A percentile compares a stretch with the other conserved stretches of the same genome.
phyloP scores from a whole-genome alignment of 192 early-diverging fungal species.

The Coemansia sp. region DNA sequence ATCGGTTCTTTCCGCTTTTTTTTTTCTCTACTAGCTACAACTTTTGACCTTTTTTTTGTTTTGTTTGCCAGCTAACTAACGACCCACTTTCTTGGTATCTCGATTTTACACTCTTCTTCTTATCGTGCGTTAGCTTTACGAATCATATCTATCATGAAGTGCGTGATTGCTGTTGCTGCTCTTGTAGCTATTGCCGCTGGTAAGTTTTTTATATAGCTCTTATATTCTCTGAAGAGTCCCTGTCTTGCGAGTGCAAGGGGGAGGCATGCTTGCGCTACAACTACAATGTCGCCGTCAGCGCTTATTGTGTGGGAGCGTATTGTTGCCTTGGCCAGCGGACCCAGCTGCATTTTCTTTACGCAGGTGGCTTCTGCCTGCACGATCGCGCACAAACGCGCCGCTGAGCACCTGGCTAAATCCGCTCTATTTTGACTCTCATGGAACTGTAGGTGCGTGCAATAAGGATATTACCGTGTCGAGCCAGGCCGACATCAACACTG shows the following conservation, averaged over 20 bases:
- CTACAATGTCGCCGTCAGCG: neutral
- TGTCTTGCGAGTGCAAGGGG: neutral
- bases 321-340: neutral
- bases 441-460: slow-evolving; percentile 42
- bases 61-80: neutral
- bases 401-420: neutral
- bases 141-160: slow-evolving; percentile 38
- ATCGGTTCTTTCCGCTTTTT: neutral
- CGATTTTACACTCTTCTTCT: neutral
- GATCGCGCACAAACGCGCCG: neutral
- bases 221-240: neutral
- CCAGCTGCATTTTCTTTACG: neutral
- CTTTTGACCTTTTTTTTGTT: neutral
- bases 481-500: slow-evolving; percentile 44
- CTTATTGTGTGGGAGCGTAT: neutral
- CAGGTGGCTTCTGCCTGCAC: neutral
- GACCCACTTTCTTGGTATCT: neutral
- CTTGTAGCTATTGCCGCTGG: slow-evolving; percentile 44
- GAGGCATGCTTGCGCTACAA: neutral
- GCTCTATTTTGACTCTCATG: neutral
- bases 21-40: slow-evolving; percentile 3
- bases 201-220: slow-evolving; percentile 18
- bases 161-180: slow-evolving; percentile 38
- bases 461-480: slow-evolving; percentile 41
- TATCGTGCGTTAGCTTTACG: slow-evolving; percentile 7